A percentile compares a stretch with the other conserved stretches of the same genome.
phyloP scores from a whole-genome alignment of 1,139 yeast species.

The Scheffersomyces segobiensis region DNA sequence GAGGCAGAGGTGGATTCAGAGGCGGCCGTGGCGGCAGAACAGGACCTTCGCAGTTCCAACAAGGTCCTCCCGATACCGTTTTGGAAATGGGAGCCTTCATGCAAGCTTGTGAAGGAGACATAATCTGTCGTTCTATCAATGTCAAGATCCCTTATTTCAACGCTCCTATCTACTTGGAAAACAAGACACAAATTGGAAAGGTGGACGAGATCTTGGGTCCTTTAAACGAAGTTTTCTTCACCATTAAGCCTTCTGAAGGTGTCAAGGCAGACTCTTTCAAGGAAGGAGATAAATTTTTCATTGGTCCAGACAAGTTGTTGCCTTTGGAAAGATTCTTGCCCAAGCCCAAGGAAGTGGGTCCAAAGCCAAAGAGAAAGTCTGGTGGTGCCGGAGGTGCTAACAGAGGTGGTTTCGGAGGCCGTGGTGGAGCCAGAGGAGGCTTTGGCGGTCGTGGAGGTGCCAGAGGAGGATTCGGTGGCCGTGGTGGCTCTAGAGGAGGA shows the following conservation, averaged over 20 bases:
- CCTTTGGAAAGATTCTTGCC: slow-evolving; percentile 97
- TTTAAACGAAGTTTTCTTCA: slow-evolving; percentile 92
- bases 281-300: slow-evolving; percentile 93
- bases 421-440: slow-evolving; percentile 49
- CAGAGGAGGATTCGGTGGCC: slow-evolving; percentile 41
- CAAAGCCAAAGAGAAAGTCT: slow-evolving; percentile 76
- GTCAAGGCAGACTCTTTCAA: slow-evolving; percentile 91
- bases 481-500: slow-evolving; percentile 48
- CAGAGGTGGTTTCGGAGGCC: slow-evolving; percentile 39
- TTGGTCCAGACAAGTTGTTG: slow-evolving; percentile 91
- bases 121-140: slow-evolving; percentile 93
- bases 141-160: slow-evolving; percentile 96
- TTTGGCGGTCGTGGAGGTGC: slow-evolving; percentile 38
- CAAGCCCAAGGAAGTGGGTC: slow-evolving; percentile 78
- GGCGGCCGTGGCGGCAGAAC: slow-evolving; percentile 48
- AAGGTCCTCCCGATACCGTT: slow-evolving; percentile 93
- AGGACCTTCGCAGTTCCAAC: slow-evolving; percentile 56
- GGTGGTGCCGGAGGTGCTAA: slow-evolving; percentile 38
- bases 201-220: slow-evolving; percentile 99
- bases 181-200: slow-evolving; percentile 93
- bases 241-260: slow-evolving; percentile 94
- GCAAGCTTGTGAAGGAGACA: slow-evolving; percentile 96
- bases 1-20: slow-evolving; percentile 73
- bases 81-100: slow-evolving; percentile 92
- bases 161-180: slow-evolving; percentile 96